These are phyloP conservation scores for Rhizomucor miehei DNA, from an alignment of 371 early-diverging fungal species.

Conservation along the genomic window DNA sequence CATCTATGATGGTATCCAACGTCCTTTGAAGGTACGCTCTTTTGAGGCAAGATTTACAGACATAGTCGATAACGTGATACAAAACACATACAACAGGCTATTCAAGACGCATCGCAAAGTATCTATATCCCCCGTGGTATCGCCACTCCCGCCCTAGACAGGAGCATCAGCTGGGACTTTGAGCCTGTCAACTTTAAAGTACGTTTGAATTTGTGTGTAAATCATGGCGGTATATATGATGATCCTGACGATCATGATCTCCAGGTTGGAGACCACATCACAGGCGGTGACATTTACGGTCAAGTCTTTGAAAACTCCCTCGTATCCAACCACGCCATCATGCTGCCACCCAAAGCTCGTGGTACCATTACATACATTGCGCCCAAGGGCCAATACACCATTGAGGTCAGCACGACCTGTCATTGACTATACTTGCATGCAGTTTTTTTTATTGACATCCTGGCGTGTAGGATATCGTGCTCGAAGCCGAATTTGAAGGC, in stretches of 20 bases:
- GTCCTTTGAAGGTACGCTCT: slow-evolving; percentile 84
- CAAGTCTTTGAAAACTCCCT: slow-evolving; percentile 96
- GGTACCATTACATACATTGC: slow-evolving; percentile 98
- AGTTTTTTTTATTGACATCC: slow-evolving; percentile 1
- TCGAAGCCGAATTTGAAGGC: slow-evolving; percentile 96
- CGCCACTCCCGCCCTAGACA: slow-evolving; percentile 95
- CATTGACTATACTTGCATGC: neutral
- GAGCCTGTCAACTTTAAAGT: slow-evolving; percentile 87
- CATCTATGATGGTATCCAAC: slow-evolving; percentile 99
- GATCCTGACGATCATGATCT: neutral
- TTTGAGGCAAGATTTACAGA: no score
- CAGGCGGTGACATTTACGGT: slow-evolving; percentile 98
- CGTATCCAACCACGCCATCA: slow-evolving; percentile 88
- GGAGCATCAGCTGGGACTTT: slow-evolving; percentile 93
- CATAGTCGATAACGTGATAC: no score
- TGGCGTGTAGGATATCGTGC: slow-evolving; percentile 74
- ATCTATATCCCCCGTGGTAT: slow-evolving; percentile 99
- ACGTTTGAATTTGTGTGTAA: no score
- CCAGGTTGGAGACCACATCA: slow-evolving; percentile 94
- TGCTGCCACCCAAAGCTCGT: slow-evolving; percentile 93
- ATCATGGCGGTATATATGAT: neutral
- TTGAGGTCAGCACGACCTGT: slow-evolving; percentile 49
- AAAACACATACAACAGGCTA: slow-evolving; percentile 57
- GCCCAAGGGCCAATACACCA: slow-evolving; percentile 92
- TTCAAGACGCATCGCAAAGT: slow-evolving; percentile 90